Evolutionary conservation across 2,329 filamentous ascomycete genomes (phyloP), one percentile per base, ranked within the genome.

Genomic region (Penicillium sp.): DNA sequence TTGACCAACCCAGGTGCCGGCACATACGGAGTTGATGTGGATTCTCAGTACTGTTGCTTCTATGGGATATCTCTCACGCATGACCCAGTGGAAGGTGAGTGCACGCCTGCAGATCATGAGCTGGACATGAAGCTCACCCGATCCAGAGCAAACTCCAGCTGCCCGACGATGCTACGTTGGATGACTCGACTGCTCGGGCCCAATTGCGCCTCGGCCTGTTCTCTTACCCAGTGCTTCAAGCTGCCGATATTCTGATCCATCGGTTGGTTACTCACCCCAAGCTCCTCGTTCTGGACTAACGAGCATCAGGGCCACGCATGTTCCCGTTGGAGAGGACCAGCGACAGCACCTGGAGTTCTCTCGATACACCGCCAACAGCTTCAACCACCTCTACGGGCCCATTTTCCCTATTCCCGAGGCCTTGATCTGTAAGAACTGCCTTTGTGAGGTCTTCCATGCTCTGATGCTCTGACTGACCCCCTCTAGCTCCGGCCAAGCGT

Each of bases 1-100:
- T 27, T 27, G 24, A 27, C 24, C 24, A 27, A 27, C 34, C 48
- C 50, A 90, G 85, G 86, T 92, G 2, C 80, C 86, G 16, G 86
- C 87, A 44, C 94, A 97, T 75, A 79, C 89, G 4, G 92, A 97
- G 74, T 81, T 99, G 59, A 96, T 96, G 90, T 99, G 94, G 94
- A 92, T 97, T 68, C 77, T 99, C 58, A 93, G 91, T 69, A 97
- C 92, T 62, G 89, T 90, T 49, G 90, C 94, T 22, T 93, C 90
- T 5, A 92, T 94, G 74, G 94, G 94, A 38, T 96, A 96, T 75
- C 79, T 99, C n/a, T 89, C 89, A 9, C 83, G 94, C n/a, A 99
- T 99, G 94, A 97, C 94, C 27, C 94, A 97, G 74, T 99, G 94
- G 92, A 99, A 99, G 86, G 91, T 91, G 68, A 61, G 68, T 27